Base-by-base conservation (phyloP, 139 green algal genomes). In the Astrephomene gubernaculifera region DNA sequence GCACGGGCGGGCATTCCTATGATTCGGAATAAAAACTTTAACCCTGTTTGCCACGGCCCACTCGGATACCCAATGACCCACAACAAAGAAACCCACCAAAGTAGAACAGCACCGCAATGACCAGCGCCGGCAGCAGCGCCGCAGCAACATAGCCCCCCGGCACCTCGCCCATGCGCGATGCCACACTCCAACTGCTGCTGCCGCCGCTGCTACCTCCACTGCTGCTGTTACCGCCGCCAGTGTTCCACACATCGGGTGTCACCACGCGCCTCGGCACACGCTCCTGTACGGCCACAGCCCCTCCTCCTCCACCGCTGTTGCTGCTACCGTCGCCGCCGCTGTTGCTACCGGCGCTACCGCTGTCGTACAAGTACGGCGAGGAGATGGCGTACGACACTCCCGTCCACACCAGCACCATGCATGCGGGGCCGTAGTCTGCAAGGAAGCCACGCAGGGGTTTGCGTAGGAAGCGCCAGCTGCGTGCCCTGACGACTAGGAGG, bases 51-150 rank as follows among this genome's bases (percentile, higher is more conserved):
- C n/a, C n/a, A n/a, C n/a, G n/a, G n/a, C n/a, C n/a, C n/a, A n/a
- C n/a, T n/a, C n/a, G n/a, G n/a, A n/a, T n/a, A n/a, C n/a, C n/a
- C n/a, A n/a, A n/a, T n/a, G n/a, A n/a, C n/a, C n/a, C n/a, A n/a
- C n/a, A n/a, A n/a, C n/a, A n/a, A n/a, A n/a, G n/a, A n/a, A n/a
- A 49, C 35, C 1, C 97, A 52, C 65, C 96, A 86, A 98, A 98
- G 88, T 93, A 98, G 83, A 98, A 98, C 9, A 98, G 92, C 4
- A 96, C 82, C 0, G 95, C 89, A 67, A 98, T 97, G 71, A 98
- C 89, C 2, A 93, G 31, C 0, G 90, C 96, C 1, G 96, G 96
- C 19, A 98, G 87, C 25, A 96, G 63, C 4, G 96, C 94, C 17
- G 87, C 94, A 2, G 85, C 94, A 33, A 98, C 94, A 81, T 94